phyloP scores from a whole-genome alignment of 2,329 filamentous ascomycete species.

The Fusarium sp. region DNA sequence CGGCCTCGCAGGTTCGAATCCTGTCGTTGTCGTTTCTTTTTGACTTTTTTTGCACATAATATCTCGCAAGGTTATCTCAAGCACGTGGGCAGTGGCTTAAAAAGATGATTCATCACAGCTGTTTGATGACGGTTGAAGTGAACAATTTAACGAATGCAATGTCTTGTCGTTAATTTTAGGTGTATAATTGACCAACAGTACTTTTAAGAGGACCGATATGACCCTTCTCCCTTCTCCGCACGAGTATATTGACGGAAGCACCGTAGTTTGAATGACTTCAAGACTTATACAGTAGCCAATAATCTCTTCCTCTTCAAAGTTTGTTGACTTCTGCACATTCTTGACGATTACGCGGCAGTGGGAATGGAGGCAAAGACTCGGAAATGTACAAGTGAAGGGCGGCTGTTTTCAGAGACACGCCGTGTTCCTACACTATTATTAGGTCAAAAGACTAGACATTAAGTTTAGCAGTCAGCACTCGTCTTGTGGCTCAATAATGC shows the following conservation, averaged over 20 bases:
- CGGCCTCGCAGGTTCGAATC: conserved; percentile 26
- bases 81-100: background rate
- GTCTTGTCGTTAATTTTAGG: background rate
- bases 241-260: background rate
- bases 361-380: conserved; percentile 22
- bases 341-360: conserved; percentile 22
- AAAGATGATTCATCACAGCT: background rate
- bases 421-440: background rate
- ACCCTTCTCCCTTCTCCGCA: background rate
- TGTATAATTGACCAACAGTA: background rate
- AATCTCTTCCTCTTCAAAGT: background rate
- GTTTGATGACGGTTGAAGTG: background rate
- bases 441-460: background rate
- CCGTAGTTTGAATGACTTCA: background rate
- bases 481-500: background rate
- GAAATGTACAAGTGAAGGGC: conserved; percentile 17
- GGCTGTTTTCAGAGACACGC: conserved; percentile 18
- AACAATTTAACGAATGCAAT: background rate
- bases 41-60: background rate
- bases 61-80: background rate
- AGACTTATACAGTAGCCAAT: background rate
- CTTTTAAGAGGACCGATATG: background rate
- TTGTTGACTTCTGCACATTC: background rate
- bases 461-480: background rate
- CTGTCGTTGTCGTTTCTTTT: conserved; percentile 9